phyloP scores from a whole-genome alignment of 73 alveolate species.

The Diophrys appendiculata region DNA sequence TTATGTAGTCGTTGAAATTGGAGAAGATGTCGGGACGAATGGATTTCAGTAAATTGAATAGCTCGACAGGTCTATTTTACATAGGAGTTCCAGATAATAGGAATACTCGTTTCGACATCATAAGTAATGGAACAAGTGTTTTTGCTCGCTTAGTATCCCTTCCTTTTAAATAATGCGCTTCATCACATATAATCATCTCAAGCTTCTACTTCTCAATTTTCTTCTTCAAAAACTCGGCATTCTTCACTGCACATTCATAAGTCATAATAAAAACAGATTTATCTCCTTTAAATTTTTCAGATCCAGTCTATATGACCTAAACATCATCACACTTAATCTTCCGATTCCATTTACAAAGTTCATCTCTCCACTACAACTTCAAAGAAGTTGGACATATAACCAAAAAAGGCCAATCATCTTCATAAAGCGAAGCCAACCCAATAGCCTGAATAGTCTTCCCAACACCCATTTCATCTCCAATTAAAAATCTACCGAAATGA shows the following conservation, averaged over 20 bases:
- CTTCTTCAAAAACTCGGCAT: constrained; percentile 35
- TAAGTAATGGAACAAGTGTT: constrained; percentile 79
- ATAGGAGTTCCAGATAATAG: constrained; percentile 96
- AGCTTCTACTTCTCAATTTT: constrained; percentile 56
- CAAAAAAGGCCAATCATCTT: constrained; percentile 94
- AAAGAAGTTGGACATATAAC: constrained; percentile 87
- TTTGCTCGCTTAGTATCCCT: constrained; percentile 75
- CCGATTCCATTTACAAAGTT: constrained; percentile 82
- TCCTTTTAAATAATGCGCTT: constrained; percentile 89
- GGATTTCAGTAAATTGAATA: constrained; percentile 72
- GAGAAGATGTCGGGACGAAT: constrained; percentile 82
- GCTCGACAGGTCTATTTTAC: constrained; percentile 87
- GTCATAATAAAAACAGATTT: constrained; percentile 79
- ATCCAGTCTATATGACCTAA: constrained; percentile 66
- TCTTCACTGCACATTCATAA: constrained; percentile 75
- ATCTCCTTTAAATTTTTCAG: constrained; percentile 50
- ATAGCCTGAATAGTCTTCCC: constrained; percentile 93
- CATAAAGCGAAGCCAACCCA: constrained; percentile 70
- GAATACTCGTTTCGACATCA: constrained; percentile 74
- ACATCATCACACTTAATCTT: constrained; percentile 47
- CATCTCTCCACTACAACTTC: constrained; percentile 76
- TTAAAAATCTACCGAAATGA: constrained; percentile 79
- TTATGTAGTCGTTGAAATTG: constrained; percentile 66
- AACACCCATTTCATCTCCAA: constrained; percentile 97
- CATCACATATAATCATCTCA: constrained; percentile 88